Conservation (phyloP, 2,329 filamentous ascomycete genomes). For the Aspergillus arachidicola region DNA sequence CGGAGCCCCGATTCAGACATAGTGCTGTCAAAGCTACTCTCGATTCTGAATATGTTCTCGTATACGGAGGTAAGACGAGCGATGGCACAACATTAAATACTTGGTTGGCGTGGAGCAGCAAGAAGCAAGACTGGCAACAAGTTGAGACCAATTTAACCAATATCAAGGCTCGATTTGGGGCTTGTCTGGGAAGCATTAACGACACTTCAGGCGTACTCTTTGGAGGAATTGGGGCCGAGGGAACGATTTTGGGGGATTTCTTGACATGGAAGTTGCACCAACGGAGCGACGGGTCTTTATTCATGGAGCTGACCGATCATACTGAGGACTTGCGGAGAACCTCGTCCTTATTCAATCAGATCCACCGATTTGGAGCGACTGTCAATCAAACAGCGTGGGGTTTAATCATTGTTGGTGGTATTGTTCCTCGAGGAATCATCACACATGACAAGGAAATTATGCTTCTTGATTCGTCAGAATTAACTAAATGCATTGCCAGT, state of each 20-base stretch:
- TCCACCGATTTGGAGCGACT: constrained; percentile 55
- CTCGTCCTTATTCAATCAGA: constrained; percentile 33
- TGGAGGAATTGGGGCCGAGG: constrained; percentile 71
- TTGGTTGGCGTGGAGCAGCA: constrained; percentile 58
- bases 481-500: constrained; percentile 22
- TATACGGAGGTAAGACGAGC: constrained; percentile 64
- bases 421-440: constrained; percentile 42
- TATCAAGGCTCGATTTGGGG: constrained; percentile 59
- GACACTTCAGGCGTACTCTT: constrained; percentile 63
- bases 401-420: constrained; percentile 57
- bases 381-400: constrained; percentile 49
- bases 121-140: constrained; percentile 53
- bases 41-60: constrained; percentile 51
- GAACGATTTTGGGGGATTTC: constrained; percentile 62
- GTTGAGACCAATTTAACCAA: constrained; percentile 37
- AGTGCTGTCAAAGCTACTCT: constrained; percentile 56
- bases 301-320: constrained; percentile 29
- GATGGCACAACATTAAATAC: constrained; percentile 52
- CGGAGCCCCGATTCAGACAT: constrained; percentile 74
- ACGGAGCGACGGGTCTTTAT: constrained; percentile 33
- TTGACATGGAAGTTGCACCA: constrained; percentile 65
- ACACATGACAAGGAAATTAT: constrained; percentile 58
- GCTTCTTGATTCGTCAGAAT: constrained; percentile 32
- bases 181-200: constrained; percentile 47
- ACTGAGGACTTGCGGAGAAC: constrained; percentile 27